Conservation (phyloP, 805 yeast species). For the Kuraishia molischiana region DNA sequence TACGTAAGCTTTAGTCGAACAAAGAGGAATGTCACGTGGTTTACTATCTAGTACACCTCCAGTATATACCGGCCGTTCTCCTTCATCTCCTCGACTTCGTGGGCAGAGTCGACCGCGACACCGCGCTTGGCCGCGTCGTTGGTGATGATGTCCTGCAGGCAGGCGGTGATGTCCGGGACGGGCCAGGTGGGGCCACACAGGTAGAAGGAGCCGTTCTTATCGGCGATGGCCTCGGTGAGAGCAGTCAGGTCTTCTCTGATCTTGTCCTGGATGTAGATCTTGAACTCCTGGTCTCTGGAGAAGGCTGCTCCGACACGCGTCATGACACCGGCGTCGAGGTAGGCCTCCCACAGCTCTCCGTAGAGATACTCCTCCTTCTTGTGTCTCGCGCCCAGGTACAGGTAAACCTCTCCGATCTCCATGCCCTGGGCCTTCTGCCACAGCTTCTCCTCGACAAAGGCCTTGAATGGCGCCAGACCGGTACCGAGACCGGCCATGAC, state of each 20-base stretch:
- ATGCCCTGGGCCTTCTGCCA: conserved; percentile 88
- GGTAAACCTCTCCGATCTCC: conserved; percentile 80
- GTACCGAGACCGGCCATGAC: conserved; percentile 98
- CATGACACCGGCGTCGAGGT: conserved; percentile 80
- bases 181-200: conserved; percentile 99
- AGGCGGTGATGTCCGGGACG: conserved; percentile 90
- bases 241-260: conserved; percentile 69
- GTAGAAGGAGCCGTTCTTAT: conserved; percentile 81
- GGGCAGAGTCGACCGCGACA: conserved; percentile 57
- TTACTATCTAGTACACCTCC: conserved; percentile 81
- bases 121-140: conserved; percentile 66
- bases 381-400: conserved; percentile 91
- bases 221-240: conserved; percentile 70
- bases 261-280: conserved; percentile 90
- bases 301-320: conserved; percentile 97
- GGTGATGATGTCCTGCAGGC: conserved; percentile 70
- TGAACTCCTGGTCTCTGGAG: conserved; percentile 93
- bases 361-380: conserved; percentile 90
- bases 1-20: no score
- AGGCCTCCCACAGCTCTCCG: conserved; percentile 97
- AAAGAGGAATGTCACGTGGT: no score
- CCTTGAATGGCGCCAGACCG: conserved; percentile 97
- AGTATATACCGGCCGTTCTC: conserved; percentile 86
- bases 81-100: conserved; percentile 86
- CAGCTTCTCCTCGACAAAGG: conserved; percentile 88